Evolutionary conservation across 1,139 yeast species (phyloP).

Genomic region (Debaryomyces singareniensis): DNA sequence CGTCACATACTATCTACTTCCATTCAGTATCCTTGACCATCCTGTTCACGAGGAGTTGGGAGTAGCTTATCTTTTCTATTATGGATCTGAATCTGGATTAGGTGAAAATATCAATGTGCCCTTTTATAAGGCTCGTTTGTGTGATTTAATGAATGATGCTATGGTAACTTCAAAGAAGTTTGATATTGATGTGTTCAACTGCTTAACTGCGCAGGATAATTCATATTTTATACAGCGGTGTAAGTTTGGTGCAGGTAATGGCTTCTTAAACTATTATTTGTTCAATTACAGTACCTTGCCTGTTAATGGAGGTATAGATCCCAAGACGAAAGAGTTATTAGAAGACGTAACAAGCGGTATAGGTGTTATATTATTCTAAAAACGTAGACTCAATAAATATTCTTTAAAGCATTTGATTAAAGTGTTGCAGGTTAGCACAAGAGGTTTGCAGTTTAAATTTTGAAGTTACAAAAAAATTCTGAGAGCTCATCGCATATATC

Average conservation of each 20-base stretch:
- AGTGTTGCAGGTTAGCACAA: too few species aligned
- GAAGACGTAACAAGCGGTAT: constrained; percentile 64
- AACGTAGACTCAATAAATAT: background rate
- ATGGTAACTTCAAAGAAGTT: constrained; percentile 63
- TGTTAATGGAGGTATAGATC: constrained; percentile 70
- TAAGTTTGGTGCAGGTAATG: constrained; percentile 94
- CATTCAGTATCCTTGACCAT: constrained; percentile 77
- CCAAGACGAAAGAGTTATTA: constrained; percentile 43
- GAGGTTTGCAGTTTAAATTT: too few species aligned
- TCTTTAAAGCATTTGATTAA: too few species aligned
- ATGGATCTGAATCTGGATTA: constrained; percentile 62
- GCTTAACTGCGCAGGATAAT: constrained; percentile 86
- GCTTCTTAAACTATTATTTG: constrained; percentile 80
- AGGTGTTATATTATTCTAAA: constrained; percentile 77
- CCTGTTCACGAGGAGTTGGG: constrained; percentile 62
- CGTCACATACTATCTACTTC: constrained; percentile 81
- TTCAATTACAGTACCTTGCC: constrained; percentile 86
- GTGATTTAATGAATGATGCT: constrained; percentile 62
- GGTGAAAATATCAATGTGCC: constrained; percentile 17
- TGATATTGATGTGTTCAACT: constrained; percentile 87
- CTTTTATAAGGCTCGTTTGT: constrained; percentile 52
- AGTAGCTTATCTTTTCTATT: constrained; percentile 85
- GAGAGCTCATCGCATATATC: too few species aligned
- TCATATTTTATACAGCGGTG: constrained; percentile 71
- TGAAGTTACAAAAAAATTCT: too few species aligned